Evolutionary conservation across 768 basidiomycete species (phyloP).

Genomic region (Tephrocybe sp.): DNA sequence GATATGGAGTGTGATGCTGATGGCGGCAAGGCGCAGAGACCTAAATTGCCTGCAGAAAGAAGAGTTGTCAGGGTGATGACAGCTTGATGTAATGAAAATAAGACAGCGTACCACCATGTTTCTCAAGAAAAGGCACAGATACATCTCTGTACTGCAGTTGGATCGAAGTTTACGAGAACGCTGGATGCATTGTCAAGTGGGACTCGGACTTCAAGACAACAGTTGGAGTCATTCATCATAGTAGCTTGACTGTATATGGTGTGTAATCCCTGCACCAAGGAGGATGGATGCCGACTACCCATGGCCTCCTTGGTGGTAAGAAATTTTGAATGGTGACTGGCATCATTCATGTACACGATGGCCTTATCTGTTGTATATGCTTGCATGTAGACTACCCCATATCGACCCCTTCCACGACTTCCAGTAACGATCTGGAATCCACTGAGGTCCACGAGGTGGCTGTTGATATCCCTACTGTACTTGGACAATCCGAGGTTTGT

Average conservation of each 20-base stretch:
- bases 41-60: no score
- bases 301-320: conserved; percentile 14
- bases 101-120: conserved; percentile 11
- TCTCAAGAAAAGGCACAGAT: conserved; percentile 4
- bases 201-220: conserved; percentile 14
- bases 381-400: conserved; percentile 10
- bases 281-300: not conserved
- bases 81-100: no score
- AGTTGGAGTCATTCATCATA: conserved; percentile 5
- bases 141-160: not conserved
- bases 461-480: no score
- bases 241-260: conserved; percentile 5
- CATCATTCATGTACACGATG: conserved; percentile 4
- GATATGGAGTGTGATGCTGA: not conserved
- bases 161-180: not conserved
- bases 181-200: not conserved
- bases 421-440: conserved; percentile 15
- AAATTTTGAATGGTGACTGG: conserved; percentile 10
- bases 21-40: not conserved
- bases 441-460: no score
- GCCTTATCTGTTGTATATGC: conserved; percentile 19
- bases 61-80: conserved; percentile 1
- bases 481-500: not conserved
- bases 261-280: not conserved
- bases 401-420: conserved; percentile 3